A percentile compares a stretch with the other conserved stretches of the same genome.
Conservation (phyloP, 2,329 filamentous ascomycete genomes). For the Xylariaceae sp. region DNA sequence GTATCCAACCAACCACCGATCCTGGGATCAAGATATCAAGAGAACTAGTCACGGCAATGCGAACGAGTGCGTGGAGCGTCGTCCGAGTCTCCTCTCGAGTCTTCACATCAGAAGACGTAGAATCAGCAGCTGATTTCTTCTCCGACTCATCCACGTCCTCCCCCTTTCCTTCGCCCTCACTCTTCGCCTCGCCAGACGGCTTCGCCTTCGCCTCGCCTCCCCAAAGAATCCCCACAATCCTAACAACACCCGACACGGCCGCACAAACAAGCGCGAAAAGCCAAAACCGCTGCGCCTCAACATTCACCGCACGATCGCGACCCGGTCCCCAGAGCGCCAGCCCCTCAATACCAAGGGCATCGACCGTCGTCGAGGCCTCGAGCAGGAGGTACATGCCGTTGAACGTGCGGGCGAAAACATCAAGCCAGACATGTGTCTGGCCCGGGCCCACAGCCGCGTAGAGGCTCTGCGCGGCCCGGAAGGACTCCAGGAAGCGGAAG, state of each 20-base stretch:
- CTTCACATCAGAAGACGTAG: slow-evolving; percentile 12
- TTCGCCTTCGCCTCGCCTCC: slow-evolving; percentile 23
- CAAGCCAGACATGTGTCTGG: slow-evolving; percentile 41
- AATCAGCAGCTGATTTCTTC: slow-evolving; percentile 6
- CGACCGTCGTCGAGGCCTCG: slow-evolving; percentile 58
- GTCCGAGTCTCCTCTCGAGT: slow-evolving; percentile 27
- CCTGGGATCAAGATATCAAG: slow-evolving; percentile 61
- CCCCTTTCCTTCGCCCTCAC: slow-evolving; percentile 10
- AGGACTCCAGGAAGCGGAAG: slow-evolving; percentile 61
- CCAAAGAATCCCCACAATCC: slow-evolving; percentile 36
- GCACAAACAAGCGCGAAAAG: slow-evolving; percentile 55
- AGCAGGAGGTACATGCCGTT: slow-evolving; percentile 61
- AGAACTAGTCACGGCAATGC: slow-evolving; percentile 49
- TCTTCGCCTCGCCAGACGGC: slow-evolving; percentile 1
- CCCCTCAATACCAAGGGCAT: slow-evolving; percentile 41
- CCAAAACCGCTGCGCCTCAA: slow-evolving; percentile 66
- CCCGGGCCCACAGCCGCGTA: slow-evolving; percentile 30
- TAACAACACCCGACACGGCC: slow-evolving; percentile 39
- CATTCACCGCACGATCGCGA: slow-evolving; percentile 42
- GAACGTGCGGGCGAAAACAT: slow-evolving; percentile 52
- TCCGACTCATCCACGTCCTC: slow-evolving; percentile 13
- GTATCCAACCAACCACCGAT: slow-evolving; percentile 55
- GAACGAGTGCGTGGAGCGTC: slow-evolving; percentile 36
- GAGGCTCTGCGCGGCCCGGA: slow-evolving; percentile 45
- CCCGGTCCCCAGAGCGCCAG: slow-evolving; percentile 50